phyloP scores from a whole-genome alignment of 202 grass and related monocot species.

The Carex arenaria region DNA sequence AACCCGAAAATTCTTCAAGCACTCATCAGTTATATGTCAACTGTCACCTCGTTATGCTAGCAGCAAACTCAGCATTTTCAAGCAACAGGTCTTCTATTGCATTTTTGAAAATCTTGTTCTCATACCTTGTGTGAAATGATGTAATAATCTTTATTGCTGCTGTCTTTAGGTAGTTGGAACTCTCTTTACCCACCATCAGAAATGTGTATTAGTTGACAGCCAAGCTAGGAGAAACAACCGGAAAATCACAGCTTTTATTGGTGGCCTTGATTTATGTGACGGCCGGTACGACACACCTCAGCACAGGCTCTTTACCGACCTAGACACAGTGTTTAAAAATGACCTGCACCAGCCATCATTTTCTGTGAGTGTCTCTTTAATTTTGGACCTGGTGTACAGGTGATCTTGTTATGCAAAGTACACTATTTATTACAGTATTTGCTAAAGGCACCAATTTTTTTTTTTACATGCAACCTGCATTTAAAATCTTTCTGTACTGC shows the following conservation, averaged over 20 bases:
- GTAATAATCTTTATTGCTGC: not conserved
- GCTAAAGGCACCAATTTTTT: not conserved
- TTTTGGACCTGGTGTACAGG: not conserved
- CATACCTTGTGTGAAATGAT: not conserved
- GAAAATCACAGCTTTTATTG: constrained; percentile 91
- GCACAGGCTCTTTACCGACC: constrained; percentile 83
- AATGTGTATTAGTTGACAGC: constrained; percentile 92
- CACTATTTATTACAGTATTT: not conserved
- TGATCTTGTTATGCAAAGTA: not conserved
- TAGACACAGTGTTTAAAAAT: constrained; percentile 78
- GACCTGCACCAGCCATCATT: constrained; percentile 92
- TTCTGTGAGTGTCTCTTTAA: constrained; percentile 46
- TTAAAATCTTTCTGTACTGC: not conserved
- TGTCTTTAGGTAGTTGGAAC: constrained; percentile 87
- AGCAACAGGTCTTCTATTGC: constrained; percentile 64
- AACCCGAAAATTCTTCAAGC: constrained; percentile 88
- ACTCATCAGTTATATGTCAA: constrained; percentile 92
- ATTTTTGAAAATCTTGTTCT: not conserved
- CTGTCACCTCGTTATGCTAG: constrained; percentile 85
- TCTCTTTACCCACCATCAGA: constrained; percentile 94
- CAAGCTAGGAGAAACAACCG: constrained; percentile 75
- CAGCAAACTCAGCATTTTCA: constrained; percentile 94
- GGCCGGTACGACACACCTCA: constrained; percentile 95
- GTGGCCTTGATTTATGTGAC: constrained; percentile 96
- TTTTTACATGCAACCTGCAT: not conserved